phyloP scores from a whole-genome alignment of 257 asterid genomes.

The Solanum lignicaule region DNA sequence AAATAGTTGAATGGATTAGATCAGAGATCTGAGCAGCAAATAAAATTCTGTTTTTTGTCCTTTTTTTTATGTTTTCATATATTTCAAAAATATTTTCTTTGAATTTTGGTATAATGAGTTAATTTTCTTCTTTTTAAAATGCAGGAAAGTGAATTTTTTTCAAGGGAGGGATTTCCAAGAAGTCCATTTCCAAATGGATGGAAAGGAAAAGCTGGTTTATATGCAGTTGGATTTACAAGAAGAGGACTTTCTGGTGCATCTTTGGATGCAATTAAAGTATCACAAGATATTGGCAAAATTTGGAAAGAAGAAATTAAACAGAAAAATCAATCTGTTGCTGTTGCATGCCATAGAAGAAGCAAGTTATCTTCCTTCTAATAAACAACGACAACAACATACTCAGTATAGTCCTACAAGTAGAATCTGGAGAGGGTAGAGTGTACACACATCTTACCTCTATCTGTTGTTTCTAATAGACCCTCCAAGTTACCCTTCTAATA shows the following conservation, averaged over 20 bases:
- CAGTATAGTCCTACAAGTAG: not conserved
- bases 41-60: not conserved
- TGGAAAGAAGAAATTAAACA: conserved; percentile 73
- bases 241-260: conserved; percentile 89
- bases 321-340: conserved; percentile 34
- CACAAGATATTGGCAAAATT: conserved; percentile 61
- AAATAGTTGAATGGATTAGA: conserved; percentile 2
- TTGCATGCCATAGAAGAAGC: conserved; percentile 34
- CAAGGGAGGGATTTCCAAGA: conserved; percentile 62
- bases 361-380: conserved; percentile 18
- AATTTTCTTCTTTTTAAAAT: not conserved
- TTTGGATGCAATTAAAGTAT: conserved; percentile 57
- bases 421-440: not conserved
- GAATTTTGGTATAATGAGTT: not conserved
- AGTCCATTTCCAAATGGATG: conserved; percentile 78
- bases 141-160: conserved; percentile 67
- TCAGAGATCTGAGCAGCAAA: conserved; percentile 4
- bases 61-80: not conserved
- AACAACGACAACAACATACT: not conserved
- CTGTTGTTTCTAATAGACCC: not conserved
- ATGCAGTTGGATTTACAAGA: conserved; percentile 84
- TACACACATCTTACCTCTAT: not conserved
- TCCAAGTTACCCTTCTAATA: conserved; percentile 22
- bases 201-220: conserved; percentile 81
- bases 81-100: not conserved